Base-by-base conservation (phyloP, 257 asterid species). In the Lycium ferocissimum region DNA sequence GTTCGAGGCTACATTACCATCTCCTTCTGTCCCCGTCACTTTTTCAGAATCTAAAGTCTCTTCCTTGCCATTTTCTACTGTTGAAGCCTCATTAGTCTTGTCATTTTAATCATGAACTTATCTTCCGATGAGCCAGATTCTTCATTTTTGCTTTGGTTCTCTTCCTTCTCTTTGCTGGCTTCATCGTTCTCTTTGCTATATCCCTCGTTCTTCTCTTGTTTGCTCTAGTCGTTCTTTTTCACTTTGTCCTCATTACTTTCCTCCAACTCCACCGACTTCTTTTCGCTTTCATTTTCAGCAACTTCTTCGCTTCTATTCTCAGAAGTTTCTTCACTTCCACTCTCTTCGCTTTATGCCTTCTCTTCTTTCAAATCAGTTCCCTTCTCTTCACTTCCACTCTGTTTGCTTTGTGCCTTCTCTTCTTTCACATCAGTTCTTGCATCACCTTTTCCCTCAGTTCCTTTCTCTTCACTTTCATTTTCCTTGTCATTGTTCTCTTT, bases 121-220 rank as follows among this genome's bases (percentile, higher is more conserved):
- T 87, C 85, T 78, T 85, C 88, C 6, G 89, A 83, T 47, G 90
- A 85, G 80, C 75, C 88, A 45, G 88, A 85, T 56, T 86, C 85
- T 66, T 88, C 85, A 15, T 62, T 79, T 65, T 85, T 85, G 47
- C 75, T 85, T 7, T 89, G 89, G 22, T 85, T 85, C 14, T 87
- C 89, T 58, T 87, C 91, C 72, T 85, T 91, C 26, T 49, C 88
- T 45, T 73, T 80, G 47, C 63, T 61, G 63, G 58, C 85, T 22
- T 49, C 88, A 73, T 89, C 89, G 37, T 66, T 86, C 47, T 83
- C 89, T 79, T 72, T 80, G 71, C 35, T 67, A 43, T 70, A 61
- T 80, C 90, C 92, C 80, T 82, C 90, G 53, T 37, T 88, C 35
- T 84, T 80, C 83, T 83, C 86, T 54, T 75, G 90, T 26, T 72